Conservation (phyloP, 371 early-diverging fungal genomes). For the Dipsacomyces acuminosporus region DNA sequence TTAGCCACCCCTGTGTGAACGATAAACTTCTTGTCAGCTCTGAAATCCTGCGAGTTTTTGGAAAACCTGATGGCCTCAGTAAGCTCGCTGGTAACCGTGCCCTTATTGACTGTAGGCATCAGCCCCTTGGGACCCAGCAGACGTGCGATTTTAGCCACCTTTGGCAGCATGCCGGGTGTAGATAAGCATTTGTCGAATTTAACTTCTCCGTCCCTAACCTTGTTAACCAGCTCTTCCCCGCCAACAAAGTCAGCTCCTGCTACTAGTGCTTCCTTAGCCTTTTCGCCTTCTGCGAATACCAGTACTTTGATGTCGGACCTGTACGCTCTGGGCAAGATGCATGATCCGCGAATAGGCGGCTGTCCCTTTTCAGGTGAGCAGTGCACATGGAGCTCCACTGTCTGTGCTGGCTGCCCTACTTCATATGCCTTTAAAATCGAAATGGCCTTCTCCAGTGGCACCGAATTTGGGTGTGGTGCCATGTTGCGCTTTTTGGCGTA, state of each 20-base stretch:
- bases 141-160: conserved; percentile 86
- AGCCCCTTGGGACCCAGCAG: conserved; percentile 90
- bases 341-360: conserved; percentile 68
- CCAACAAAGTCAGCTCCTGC: conserved; percentile 84
- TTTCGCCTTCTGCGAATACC: conserved; percentile 68
- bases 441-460: conserved; percentile 31
- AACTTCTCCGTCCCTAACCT: conserved; percentile 60
- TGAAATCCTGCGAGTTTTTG: conserved; percentile 67
- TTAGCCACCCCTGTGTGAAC: conserved; percentile 62
- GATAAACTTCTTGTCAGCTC: conserved; percentile 66
- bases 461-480: conserved; percentile 27
- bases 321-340: conserved; percentile 64
- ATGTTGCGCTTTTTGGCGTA: conserved; percentile 16
- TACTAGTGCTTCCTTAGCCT: conserved; percentile 70
- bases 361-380: conserved; percentile 68
- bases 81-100: conserved; percentile 75
- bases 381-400: conserved; percentile 69
- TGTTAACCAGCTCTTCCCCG: conserved; percentile 78
- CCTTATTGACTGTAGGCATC: conserved; percentile 92
- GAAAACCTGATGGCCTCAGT: conserved; percentile 55
- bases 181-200: conserved; percentile 82
- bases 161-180: conserved; percentile 84
- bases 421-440: conserved; percentile 57
- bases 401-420: conserved; percentile 61
- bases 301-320: conserved; percentile 59